A percentile compares a stretch with the other conserved stretches of the same genome.
Evolutionary conservation across 2,329 filamentous ascomycete genomes (phyloP).

Genomic region (Blastomyces parvus): DNA sequence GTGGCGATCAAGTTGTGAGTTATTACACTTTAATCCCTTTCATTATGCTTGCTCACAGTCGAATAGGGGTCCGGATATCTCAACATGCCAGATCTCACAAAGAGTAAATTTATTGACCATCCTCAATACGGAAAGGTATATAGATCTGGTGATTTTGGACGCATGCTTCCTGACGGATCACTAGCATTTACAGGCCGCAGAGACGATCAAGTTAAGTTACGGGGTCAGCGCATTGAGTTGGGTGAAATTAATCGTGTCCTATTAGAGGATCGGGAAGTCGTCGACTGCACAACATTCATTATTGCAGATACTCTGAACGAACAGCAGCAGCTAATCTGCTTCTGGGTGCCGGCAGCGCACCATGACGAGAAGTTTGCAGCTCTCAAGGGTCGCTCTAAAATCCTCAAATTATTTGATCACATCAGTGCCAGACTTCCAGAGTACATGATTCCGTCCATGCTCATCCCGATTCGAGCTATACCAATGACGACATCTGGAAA

Average conservation of each 20-base stretch:
- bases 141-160: slow-evolving; percentile 70
- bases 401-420: slow-evolving; percentile 44
- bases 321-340: slow-evolving; percentile 53
- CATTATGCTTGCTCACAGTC: slow-evolving; percentile 14
- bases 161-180: slow-evolving; percentile 66
- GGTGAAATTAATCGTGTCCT: slow-evolving; percentile 61
- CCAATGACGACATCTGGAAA: slow-evolving; percentile 70
- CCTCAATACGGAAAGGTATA: slow-evolving; percentile 63
- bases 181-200: slow-evolving; percentile 63
- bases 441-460: slow-evolving; percentile 71
- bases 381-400: slow-evolving; percentile 14
- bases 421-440: slow-evolving; percentile 51
- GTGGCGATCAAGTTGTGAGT: slow-evolving; percentile 65
- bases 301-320: slow-evolving; percentile 34
- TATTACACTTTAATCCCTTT: neutral
- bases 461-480: slow-evolving; percentile 60
- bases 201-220: slow-evolving; percentile 73
- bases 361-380: slow-evolving; percentile 8
- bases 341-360: slow-evolving; percentile 49
- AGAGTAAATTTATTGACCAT: slow-evolving; percentile 60
- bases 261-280: slow-evolving; percentile 42
- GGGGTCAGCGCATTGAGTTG: slow-evolving; percentile 70
- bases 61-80: slow-evolving; percentile 56
- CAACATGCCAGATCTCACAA: slow-evolving; percentile 52
- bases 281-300: slow-evolving; percentile 57